Evolutionary conservation across 495 filamentous ascomycete species (phyloP), one percentile per base, ranked within the genome.

Genomic region (Neurospora sp.): DNA sequence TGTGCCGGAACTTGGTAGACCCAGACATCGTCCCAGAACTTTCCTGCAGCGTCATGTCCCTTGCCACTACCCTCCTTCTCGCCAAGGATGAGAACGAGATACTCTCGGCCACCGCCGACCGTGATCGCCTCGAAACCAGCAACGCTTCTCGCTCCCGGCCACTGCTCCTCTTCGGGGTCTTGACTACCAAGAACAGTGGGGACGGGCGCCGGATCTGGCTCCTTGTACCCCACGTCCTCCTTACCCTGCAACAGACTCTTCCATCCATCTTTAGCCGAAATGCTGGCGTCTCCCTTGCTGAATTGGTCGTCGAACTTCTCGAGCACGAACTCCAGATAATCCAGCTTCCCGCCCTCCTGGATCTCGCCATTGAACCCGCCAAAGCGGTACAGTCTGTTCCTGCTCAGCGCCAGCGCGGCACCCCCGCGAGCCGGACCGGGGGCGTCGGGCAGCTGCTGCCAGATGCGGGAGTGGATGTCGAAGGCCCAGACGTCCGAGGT

Each of bases 1-100:
- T 87, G 81, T 8, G 81, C 79, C 16, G 83, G 82, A 41, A 93
- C 82, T 75, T 92, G 87, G 78, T 91, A 96, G 0, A 84, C 85
- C 93, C 93, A 96, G 2, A 93, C 86, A 80, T 94, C 92, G 20
- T 82, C 80, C 75, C 88, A 83, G 84, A 93, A 92, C 75, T 85
- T 89, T 1, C 91, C 92, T 0, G 90, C 89, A 4, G 85, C 88
- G n/a, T 84, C 84, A 74, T 93, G 89, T 0, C 90, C 91, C 39
- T 87, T 79, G 8, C 80, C 78, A 76, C 87, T 89, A 1, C 89
- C 87, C 76, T 89, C 86, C 4, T 80, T 79, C 81, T 94, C 91
- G 8, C 93, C 93, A 68, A 93, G 87, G 40, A 92, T 74, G 0
- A 92, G 87, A 1, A 94, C 79, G 6, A 96, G 80, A 70, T 84